phyloP scores from a whole-genome alignment of 73 alveolate genomes.

The Paramecium primaurelia region DNA sequence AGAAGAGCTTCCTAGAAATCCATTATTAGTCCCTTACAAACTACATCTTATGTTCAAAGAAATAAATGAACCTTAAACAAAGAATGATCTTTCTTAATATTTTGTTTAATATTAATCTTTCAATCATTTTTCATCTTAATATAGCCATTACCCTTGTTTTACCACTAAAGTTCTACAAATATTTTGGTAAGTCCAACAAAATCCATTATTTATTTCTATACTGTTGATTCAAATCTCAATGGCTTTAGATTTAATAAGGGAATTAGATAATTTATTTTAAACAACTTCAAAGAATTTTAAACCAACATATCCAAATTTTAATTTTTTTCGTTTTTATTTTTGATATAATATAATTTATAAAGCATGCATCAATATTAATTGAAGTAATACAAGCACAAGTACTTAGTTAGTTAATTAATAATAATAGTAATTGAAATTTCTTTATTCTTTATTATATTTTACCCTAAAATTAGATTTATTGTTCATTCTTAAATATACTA shows the following conservation, averaged over 20 bases:
- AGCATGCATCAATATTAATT: background rate
- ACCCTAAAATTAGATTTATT: background rate
- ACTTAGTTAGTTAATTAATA: background rate
- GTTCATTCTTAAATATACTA: background rate
- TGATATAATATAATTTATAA: background rate
- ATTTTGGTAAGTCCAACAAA: background rate
- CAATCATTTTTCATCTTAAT: background rate
- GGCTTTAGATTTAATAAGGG: background rate
- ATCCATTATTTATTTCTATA: background rate
- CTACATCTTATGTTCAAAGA: background rate
- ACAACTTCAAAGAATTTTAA: background rate
- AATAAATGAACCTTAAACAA: background rate
- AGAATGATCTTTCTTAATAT: constrained; percentile 13
- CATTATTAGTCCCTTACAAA: background rate
- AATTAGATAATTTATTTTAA: background rate
- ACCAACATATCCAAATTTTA: background rate
- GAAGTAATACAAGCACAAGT: background rate
- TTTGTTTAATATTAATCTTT: background rate
- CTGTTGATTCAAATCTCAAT: background rate
- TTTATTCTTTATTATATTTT: background rate
- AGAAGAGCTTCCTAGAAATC: constrained; percentile 17
- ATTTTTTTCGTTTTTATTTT: background rate
- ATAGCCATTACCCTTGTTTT: background rate
- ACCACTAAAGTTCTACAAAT: background rate
- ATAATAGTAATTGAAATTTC: background rate